Evolutionary conservation across 2,329 filamentous ascomycete genomes (phyloP), one percentile per base, ranked within the genome.

Genomic region (Trichoderma simmonsii): DNA sequence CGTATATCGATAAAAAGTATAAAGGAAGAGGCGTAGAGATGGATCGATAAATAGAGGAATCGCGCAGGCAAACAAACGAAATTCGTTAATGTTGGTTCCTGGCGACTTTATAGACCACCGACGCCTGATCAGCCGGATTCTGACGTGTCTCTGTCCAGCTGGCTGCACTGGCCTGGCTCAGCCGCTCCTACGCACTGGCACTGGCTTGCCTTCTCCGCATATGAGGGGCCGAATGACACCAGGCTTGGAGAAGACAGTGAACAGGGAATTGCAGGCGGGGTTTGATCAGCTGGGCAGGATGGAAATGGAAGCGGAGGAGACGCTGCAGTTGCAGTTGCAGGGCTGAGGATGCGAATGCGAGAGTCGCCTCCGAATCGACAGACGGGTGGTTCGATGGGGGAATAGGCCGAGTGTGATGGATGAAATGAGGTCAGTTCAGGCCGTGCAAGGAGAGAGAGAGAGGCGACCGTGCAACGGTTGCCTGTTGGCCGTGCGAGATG

Each of bases 211-310:
- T 59, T 70, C 57, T 70, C 66, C 66, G 66, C 66, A 70, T 51
- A 30, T 54, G 56, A 62, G 57, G 56, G 66, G 66, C 56, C 56
- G 28, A 48, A 43, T 26, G 28, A 39, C 36, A 69, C 51, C 66
- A 60, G 48, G 34, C 39, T 34, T 51, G 57, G 28, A 14, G 57
- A 34, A 32, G 28, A 59, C 4, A 18, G 62, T 62, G 32, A 54
- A 60, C 15, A 43, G 57, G 36, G 57, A 70, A 61, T n/a, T 36
- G 66, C 57, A 59, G 66, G 66, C 66, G 66, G 66, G 66, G 66
- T 54, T 68, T 59, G 66, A 70, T 70, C 66, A 70, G 66, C 66
- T 70, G 66, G 57, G 24, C 66, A 57, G 5, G 8, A 39, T 39
- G 36, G 36, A 39, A 18, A 8, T 8, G 36, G 15, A 14, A 43